Percentiles rank a stretch among this genome's conserved stretches.
Conservation (phyloP, 2,329 filamentous ascomycete genomes). For the Sporothrix variecibatus region DNA sequence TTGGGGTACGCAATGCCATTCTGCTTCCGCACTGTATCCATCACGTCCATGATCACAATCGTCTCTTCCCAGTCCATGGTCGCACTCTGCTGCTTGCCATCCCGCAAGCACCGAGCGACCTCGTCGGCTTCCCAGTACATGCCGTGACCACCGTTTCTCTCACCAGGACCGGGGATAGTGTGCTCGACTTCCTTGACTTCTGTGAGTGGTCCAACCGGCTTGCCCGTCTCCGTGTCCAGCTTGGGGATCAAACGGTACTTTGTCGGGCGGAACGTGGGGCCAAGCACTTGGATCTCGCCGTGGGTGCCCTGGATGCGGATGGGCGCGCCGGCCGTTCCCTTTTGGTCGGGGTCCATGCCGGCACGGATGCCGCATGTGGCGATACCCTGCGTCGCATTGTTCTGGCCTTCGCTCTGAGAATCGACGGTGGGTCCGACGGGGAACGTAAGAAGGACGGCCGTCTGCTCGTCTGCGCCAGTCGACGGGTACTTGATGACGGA, state of each 20-base stretch:
- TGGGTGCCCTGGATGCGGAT: conserved; percentile 78
- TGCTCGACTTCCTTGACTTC: conserved; percentile 41
- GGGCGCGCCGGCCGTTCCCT: conserved; percentile 52
- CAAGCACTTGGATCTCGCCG: conserved; percentile 81
- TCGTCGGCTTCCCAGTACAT: conserved; percentile 67
- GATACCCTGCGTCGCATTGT: conserved; percentile 67
- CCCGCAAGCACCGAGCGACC: conserved; percentile 55
- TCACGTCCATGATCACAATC: conserved; percentile 76
- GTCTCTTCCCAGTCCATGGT: conserved; percentile 73
- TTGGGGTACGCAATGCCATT: conserved; percentile 57
- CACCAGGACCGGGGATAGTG: not conserved
- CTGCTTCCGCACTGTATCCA: conserved; percentile 57
- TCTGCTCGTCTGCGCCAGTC: conserved; percentile 75
- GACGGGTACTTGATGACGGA: conserved; percentile 67
- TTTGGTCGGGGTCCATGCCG: not conserved
- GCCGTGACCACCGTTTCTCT: conserved; percentile 60
- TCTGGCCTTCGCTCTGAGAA: conserved; percentile 54
- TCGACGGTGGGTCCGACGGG: conserved; percentile 53
- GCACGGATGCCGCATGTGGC: conserved; percentile 63
- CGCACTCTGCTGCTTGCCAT: conserved; percentile 74
- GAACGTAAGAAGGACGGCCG: conserved; percentile 75
- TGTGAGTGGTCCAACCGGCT: not conserved
- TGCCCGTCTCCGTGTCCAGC: not conserved
- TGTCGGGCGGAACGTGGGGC: conserved; percentile 68
- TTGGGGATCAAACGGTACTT: conserved; percentile 60